Conservation (phyloP, 768 basidiomycete species). For the Collybiopsis confluens region DNA sequence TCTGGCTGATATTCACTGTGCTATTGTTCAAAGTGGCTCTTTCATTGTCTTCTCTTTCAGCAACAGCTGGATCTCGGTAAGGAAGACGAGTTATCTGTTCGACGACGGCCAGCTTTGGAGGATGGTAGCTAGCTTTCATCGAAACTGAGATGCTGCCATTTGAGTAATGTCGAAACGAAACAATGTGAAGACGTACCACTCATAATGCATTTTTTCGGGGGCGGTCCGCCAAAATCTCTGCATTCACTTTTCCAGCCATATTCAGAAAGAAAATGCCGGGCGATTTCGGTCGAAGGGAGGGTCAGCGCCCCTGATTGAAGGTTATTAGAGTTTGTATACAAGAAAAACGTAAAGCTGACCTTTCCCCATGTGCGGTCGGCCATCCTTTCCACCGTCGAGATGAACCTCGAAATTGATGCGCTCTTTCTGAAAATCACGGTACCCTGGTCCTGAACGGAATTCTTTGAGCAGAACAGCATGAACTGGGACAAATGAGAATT, state of each 20-base stretch:
- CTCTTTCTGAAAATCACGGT: constrained; percentile 18
- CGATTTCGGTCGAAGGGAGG: constrained; percentile 38
- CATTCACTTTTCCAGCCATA: constrained; percentile 28
- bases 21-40: constrained; percentile 23
- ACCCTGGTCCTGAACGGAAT: constrained; percentile 20
- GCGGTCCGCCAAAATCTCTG: not conserved
- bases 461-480: too few species aligned
- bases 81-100: constrained; percentile 32
- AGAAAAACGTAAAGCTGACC: constrained; percentile 14
- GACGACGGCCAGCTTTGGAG: constrained; percentile 28
- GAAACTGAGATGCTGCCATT: constrained; percentile 29
- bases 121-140: too few species aligned
- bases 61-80: constrained; percentile 35
- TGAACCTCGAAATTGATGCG: constrained; percentile 52
- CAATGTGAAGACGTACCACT: constrained; percentile 22
- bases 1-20: constrained; percentile 25
- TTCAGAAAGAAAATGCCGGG: constrained; percentile 35
- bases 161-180: too few species aligned
- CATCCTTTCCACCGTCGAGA: constrained; percentile 36
- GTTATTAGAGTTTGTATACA: too few species aligned
- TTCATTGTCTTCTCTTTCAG: constrained; percentile 21
- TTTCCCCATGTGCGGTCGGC: not conserved
- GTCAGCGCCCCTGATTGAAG: constrained; percentile 46
- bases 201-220: constrained; percentile 3
- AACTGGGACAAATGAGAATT: too few species aligned